Evolutionary conservation across 1,284 basidiomycete species (phyloP), one percentile per base, ranked within the genome.

Genomic region (Fomitopsis pinicola): DNA sequence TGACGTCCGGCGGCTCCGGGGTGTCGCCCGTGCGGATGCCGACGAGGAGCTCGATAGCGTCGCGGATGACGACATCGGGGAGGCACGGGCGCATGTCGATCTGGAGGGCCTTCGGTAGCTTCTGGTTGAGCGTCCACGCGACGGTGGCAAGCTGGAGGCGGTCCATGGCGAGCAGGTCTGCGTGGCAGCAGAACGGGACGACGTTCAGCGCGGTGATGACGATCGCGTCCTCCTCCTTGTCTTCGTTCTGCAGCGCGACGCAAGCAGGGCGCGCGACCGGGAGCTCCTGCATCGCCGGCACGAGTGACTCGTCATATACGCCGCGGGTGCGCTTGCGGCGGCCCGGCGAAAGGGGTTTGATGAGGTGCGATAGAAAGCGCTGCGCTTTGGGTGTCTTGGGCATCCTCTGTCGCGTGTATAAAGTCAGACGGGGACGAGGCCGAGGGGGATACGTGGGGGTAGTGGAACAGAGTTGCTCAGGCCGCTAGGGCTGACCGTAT

Each of bases 161-260:
- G 10, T 77, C 64, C 84, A 86, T 86, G 1, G 78, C 77, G 62
- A 85, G 63, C 45, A 86, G 79, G 64, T 86, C 85, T 59, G 84
- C 83, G 68, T 86, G 83, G 70, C 83, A 86, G 72, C 83, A 85
- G 72, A 86, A 86, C 0, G 83, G 84, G 3, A 79, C 68, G 30
- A 71, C 71, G 58, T 76, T 71, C 6, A 87, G 74, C 12, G 83
- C 74, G 0, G 82, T 86, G 66, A 87, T 82, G 54, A 86, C 75
- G n/a, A 86, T 73, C 8, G 79, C 81, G 63, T 84, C 83, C 12
- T 79, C 76, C 38, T 73, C 73, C 9, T 66, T 55, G 62, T 84
- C 83, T 55, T 82, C 77, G 62, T 81, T 83, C 69, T 85, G 84
- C 5, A 86, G 58, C 22, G 61, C 61, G 35, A 62, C 45, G 58